A percentile compares a stretch with the other conserved stretches of the same genome.
These are phyloP conservation scores for Rhynchosporium secalis DNA, from an alignment of 2,329 filamentous ascomycete genomes.

Conservation along the genomic window DNA sequence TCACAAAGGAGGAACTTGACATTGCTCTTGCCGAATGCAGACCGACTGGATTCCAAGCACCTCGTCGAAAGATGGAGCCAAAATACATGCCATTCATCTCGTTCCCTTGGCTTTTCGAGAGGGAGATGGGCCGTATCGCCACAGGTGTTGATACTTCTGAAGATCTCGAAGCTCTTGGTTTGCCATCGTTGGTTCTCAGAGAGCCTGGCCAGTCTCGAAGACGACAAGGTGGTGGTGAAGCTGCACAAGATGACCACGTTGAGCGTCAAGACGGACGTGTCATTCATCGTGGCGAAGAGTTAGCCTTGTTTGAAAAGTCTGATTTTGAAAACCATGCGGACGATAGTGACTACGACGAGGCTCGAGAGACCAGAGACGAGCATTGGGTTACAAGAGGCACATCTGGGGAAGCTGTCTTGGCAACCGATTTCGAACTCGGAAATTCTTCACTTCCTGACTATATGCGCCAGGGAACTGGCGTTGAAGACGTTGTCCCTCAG, in stretches of 20 bases:
- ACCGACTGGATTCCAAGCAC: constrained; percentile 43
- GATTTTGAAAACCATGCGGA: constrained; percentile 28
- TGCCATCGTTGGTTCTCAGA: constrained; percentile 24
- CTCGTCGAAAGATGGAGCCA: constrained; percentile 43
- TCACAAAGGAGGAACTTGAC: constrained; percentile 71
- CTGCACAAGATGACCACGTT: constrained; percentile 34
- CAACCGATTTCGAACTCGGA: constrained; percentile 20
- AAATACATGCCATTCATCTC: constrained; percentile 77
- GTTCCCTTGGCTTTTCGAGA: constrained; percentile 89
- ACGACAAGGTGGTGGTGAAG: constrained; percentile 6
- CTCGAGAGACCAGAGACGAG: constrained; percentile 10
- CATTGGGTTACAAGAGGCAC: constrained; percentile 20
- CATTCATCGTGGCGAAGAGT: constrained; percentile 39
- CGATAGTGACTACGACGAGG: constrained; percentile 25
- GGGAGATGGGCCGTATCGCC: constrained; percentile 70
- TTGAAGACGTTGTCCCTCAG: constrained; percentile 34
- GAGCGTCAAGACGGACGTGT: constrained; percentile 35
- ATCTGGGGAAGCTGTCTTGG: constrained; percentile 24
- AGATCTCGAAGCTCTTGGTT: constrained; percentile 30
- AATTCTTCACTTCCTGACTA: constrained; percentile 12
- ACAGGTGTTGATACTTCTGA: constrained; percentile 40
- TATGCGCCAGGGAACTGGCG: constrained; percentile 27
- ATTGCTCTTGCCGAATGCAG: constrained; percentile 55
- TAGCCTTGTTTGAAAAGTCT: constrained; percentile 37
- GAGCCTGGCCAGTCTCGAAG: constrained; percentile 21